phyloP scores from a whole-genome alignment of 2,329 filamentous ascomycete genomes.

The Tolypocladium sp. region DNA sequence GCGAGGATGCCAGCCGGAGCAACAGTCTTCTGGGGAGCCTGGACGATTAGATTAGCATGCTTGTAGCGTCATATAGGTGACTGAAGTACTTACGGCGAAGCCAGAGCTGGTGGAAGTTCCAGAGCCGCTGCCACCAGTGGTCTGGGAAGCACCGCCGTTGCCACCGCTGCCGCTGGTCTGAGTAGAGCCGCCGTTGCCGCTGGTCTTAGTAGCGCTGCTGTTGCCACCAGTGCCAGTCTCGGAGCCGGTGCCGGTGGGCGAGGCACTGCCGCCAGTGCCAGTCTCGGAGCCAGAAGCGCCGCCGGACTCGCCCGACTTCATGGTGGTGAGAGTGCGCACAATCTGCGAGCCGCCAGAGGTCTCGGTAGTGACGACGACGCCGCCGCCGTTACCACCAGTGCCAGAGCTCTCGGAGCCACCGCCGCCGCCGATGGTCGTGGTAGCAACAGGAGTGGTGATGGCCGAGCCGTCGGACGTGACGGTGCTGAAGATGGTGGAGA shows the following conservation, averaged over 20 bases:
- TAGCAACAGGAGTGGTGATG: constrained; percentile 25
- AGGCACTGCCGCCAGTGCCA: constrained; percentile 6
- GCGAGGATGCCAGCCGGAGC: constrained; percentile 37
- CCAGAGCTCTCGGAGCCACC: neutral
- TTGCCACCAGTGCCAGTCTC: neutral
- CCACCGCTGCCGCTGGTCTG: neutral
- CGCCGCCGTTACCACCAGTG: constrained; percentile 10
- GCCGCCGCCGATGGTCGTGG: constrained; percentile 19
- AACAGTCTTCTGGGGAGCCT: constrained; percentile 32
- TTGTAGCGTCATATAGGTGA: neutral
- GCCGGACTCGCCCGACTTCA: constrained; percentile 9
- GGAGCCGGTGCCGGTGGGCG: constrained; percentile 3
- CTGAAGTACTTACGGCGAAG: constrained; percentile 18
- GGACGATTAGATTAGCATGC: neutral
- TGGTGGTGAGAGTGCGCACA: constrained; percentile 17
- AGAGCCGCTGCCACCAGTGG: constrained; percentile 2
- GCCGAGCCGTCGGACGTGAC: constrained; percentile 22
- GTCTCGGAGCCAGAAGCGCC: constrained; percentile 10
- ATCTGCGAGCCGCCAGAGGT: constrained; percentile 11
- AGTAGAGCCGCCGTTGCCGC: neutral
- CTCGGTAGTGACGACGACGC: constrained; percentile 12
- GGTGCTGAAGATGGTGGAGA: constrained; percentile 28
- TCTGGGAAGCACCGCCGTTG: neutral
- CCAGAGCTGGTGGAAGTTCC: constrained; percentile 8
- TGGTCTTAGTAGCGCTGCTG: neutral